phyloP scores from a whole-genome alignment of 176 grass and related monocot species.

The Oryza meyeriana region DNA sequence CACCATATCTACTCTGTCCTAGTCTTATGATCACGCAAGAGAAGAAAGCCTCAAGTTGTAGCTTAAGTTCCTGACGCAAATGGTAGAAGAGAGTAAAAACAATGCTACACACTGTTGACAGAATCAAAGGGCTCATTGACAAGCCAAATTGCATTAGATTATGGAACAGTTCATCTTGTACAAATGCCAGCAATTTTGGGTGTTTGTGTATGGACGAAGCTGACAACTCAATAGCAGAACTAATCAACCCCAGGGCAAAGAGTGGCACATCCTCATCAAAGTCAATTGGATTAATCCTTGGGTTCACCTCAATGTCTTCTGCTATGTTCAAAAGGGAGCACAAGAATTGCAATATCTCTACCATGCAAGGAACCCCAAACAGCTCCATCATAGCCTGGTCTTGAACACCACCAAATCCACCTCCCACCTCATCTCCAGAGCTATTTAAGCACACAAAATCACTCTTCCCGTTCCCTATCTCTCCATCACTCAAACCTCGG shows the following conservation, averaged over 20 bases:
- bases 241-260: slow-evolving; percentile 89
- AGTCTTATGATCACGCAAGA: slow-evolving; percentile 90
- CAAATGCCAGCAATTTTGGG: slow-evolving; percentile 66
- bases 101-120: slow-evolving; percentile 87
- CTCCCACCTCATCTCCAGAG: slow-evolving; percentile 39
- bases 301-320: slow-evolving; percentile 78
- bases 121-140: slow-evolving; percentile 90
- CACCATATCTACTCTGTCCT: slow-evolving; percentile 75
- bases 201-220: slow-evolving; percentile 63
- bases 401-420: slow-evolving; percentile 23
- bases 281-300: slow-evolving; percentile 72
- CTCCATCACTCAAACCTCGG: slow-evolving; percentile 43
- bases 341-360: slow-evolving; percentile 95
- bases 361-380: slow-evolving; percentile 82
- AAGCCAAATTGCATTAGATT: slow-evolving; percentile 97
- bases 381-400: slow-evolving; percentile 63
- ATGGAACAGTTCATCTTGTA: slow-evolving; percentile 84
- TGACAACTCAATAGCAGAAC: slow-evolving; percentile 71
- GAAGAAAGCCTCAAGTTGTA: slow-evolving; percentile 95
- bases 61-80: slow-evolving; percentile 74
- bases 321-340: slow-evolving; percentile 93
- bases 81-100: slow-evolving; percentile 94
- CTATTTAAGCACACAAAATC: slow-evolving; percentile 47
- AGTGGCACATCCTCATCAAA: slow-evolving; percentile 96
- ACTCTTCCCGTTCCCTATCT: slow-evolving; percentile 55